phyloP scores from a whole-genome alignment of 2,329 filamentous ascomycete genomes.

The Talaromyces marneffei region DNA sequence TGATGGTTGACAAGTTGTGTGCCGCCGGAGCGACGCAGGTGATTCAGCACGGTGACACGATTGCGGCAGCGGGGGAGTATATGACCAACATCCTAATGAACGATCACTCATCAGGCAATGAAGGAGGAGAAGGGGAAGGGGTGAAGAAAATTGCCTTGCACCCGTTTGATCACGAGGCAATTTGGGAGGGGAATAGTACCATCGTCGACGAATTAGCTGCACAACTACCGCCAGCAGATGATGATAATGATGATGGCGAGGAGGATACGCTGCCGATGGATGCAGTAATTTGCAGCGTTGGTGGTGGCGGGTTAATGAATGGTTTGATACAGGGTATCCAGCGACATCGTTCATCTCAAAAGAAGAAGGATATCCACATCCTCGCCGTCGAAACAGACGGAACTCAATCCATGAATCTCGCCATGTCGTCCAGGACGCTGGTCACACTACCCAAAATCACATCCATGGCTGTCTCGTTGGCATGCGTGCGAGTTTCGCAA shows the following conservation, averaged over 20 bases:
- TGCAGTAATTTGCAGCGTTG: slow-evolving; percentile 69
- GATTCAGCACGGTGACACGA: slow-evolving; percentile 61
- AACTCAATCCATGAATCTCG: slow-evolving; percentile 63
- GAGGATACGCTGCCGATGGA: slow-evolving; percentile 47
- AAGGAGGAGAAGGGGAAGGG: slow-evolving; percentile 20
- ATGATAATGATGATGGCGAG: slow-evolving; percentile 24
- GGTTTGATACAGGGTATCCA: slow-evolving; percentile 68
- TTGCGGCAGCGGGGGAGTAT: slow-evolving; percentile 64
- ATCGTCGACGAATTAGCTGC: slow-evolving; percentile 40
- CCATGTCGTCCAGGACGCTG: slow-evolving; percentile 50
- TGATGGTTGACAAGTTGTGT: slow-evolving; percentile 67
- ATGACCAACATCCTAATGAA: slow-evolving; percentile 50
- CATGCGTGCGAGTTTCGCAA: slow-evolving; percentile 64
- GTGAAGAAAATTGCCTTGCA: slow-evolving; percentile 38
- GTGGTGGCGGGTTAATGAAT: slow-evolving; percentile 73
- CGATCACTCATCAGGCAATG: neutral
- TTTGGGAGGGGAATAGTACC: slow-evolving; percentile 44
- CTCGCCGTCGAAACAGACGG: slow-evolving; percentile 72
- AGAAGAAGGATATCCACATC: slow-evolving; percentile 45
- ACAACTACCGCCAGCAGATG: slow-evolving; percentile 33
- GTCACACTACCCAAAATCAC: slow-evolving; percentile 66
- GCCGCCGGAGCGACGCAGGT: slow-evolving; percentile 62
- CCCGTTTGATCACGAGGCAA: slow-evolving; percentile 42
- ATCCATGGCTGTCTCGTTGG: slow-evolving; percentile 67
- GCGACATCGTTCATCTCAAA: slow-evolving; percentile 33